phyloP scores from a whole-genome alignment of 2,329 filamentous ascomycete genomes.

The Plenodomus lindquistii region DNA sequence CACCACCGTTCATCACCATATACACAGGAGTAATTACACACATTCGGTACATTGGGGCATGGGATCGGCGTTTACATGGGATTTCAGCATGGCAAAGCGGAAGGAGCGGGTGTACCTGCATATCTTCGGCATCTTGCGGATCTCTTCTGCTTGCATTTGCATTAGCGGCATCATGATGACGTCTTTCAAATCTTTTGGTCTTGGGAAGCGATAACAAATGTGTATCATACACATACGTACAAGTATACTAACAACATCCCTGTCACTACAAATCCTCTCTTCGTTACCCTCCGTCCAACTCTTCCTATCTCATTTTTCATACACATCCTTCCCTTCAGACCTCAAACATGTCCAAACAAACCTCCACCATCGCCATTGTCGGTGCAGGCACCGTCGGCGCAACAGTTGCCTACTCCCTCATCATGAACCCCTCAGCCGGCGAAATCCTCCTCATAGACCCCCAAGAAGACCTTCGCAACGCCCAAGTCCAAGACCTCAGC shows the following conservation, averaged over 20 bases:
- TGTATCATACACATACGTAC: no score
- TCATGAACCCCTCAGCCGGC: slow-evolving; percentile 23
- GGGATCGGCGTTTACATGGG: neutral
- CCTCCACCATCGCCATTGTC: slow-evolving; percentile 25
- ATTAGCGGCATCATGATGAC: slow-evolving; percentile 20
- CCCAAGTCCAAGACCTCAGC: slow-evolving; percentile 22
- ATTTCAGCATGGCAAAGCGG: neutral
- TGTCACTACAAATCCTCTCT: neutral
- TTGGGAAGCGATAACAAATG: neutral
- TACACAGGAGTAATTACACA: neutral
- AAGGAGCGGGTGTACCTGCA: neutral
- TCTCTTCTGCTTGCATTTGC: neutral
- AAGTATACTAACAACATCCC: neutral
- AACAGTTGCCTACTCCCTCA: slow-evolving; percentile 28
- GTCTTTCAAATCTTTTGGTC: slow-evolving; percentile 4
- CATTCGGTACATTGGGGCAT: neutral
- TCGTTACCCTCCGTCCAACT: neutral
- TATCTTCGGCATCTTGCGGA: neutral
- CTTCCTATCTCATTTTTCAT: neutral
- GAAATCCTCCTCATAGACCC: slow-evolving; percentile 26
- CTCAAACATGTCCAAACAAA: slow-evolving; percentile 17
- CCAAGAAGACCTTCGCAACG: slow-evolving; percentile 24
- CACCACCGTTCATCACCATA: neutral
- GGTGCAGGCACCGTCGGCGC: slow-evolving; percentile 29
- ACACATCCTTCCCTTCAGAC: slow-evolving; percentile 1